phyloP scores from a whole-genome alignment of 2,329 filamentous ascomycete genomes.

The Dothideomycetes sp. region DNA sequence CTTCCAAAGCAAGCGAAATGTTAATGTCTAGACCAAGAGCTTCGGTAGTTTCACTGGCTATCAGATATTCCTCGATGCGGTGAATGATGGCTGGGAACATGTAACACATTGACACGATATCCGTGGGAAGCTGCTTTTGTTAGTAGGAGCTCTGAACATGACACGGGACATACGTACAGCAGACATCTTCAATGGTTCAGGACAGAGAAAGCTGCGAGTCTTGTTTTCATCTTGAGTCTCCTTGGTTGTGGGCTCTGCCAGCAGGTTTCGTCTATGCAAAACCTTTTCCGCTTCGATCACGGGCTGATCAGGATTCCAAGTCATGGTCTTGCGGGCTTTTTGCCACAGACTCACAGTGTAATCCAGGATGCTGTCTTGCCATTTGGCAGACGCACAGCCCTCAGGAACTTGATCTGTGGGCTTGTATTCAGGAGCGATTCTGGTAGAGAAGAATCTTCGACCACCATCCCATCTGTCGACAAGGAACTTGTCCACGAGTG shows the following conservation, averaged over 20 bases:
- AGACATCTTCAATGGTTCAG: constrained; percentile 70
- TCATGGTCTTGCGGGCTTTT: constrained; percentile 41
- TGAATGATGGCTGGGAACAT: constrained; percentile 77
- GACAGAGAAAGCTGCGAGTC: constrained; percentile 53
- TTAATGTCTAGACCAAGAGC: constrained; percentile 55
- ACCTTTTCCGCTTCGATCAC: constrained; percentile 70
- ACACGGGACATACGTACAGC: constrained; percentile 45
- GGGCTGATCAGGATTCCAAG: constrained; percentile 61
- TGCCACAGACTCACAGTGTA: constrained; percentile 72
- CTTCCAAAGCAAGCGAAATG: constrained; percentile 68
- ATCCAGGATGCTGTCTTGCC: constrained; percentile 57
- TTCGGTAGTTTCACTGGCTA: constrained; percentile 65
- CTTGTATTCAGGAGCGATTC: constrained; percentile 44
- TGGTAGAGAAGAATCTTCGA: constrained; percentile 47
- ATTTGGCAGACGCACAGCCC: constrained; percentile 36
- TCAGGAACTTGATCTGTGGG: constrained; percentile 57
- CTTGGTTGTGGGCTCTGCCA: constrained; percentile 56
- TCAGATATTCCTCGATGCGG: constrained; percentile 70
- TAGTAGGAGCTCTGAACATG: too few species aligned
- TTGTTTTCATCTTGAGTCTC: constrained; percentile 37
- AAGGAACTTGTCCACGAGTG: constrained; percentile 43
- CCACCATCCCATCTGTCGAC: constrained; percentile 50
- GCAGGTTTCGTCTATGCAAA: constrained; percentile 69
- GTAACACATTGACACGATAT: constrained; percentile 63
- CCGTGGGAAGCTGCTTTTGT: constrained; percentile 51